Conservation (phyloP, 2,329 filamentous ascomycete genomes). For the Claviceps sp. region DNA sequence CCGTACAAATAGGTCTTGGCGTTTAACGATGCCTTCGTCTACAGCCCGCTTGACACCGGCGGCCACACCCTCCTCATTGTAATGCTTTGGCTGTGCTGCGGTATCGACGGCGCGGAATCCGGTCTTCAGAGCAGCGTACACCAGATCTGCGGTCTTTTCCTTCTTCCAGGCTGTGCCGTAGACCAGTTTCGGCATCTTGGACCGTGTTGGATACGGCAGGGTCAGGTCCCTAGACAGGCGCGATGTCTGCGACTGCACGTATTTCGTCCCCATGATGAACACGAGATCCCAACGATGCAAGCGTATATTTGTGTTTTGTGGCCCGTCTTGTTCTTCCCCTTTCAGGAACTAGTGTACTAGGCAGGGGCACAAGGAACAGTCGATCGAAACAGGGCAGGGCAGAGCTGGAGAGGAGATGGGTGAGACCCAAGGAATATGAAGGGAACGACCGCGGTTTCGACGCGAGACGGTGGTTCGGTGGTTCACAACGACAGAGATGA, state of each 20-base stretch:
- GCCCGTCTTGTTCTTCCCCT: neutral
- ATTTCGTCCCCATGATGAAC: constrained; percentile 8
- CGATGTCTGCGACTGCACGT: constrained; percentile 15
- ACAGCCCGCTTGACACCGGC: constrained; percentile 51
- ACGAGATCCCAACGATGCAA: neutral
- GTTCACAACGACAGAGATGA: too few species aligned
- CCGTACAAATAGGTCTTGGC: constrained; percentile 47
- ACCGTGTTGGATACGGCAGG: constrained; percentile 16
- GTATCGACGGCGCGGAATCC: constrained; percentile 69
- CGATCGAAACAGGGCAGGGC: too few species aligned
- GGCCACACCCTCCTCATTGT: constrained; percentile 58
- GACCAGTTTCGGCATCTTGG: constrained; percentile 39
- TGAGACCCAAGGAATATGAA: too few species aligned
- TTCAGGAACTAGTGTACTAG: too few species aligned
- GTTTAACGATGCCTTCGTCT: constrained; percentile 39
- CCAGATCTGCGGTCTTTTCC: constrained; percentile 50
- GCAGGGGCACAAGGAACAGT: too few species aligned
- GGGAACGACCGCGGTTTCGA: too few species aligned
- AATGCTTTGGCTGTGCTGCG: constrained; percentile 66
- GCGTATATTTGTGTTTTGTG: neutral
- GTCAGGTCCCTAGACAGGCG: constrained; percentile 20
- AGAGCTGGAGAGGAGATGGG: too few species aligned
- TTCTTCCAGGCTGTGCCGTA: constrained; percentile 88
- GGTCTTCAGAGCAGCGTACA: constrained; percentile 50
- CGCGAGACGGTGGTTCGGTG: too few species aligned